Base-by-base conservation (phyloP, 1,284 basidiomycete genomes). In the Rhodotorula sp. region DNA sequence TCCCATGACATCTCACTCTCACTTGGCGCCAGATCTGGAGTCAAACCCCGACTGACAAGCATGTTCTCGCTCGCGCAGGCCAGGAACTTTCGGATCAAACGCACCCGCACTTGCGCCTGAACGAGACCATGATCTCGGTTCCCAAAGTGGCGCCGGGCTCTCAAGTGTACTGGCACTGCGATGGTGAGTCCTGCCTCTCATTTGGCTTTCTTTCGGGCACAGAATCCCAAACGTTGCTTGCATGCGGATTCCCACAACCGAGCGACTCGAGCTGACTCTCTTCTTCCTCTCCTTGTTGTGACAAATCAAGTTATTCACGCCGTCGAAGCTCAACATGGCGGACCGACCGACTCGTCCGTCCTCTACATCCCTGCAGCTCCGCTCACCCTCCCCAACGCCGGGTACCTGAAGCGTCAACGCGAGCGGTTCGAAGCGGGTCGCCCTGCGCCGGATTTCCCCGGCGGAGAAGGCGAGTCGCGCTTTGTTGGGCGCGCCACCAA, bases 281-380 rank as follows among this genome's bases (percentile, higher is more conserved):
- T n/a, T n/a, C n/a, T n/a, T n/a, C n/a, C n/a, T n/a, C n/a, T n/a
- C n/a, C n/a, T n/a, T n/a, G n/a, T n/a, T n/a, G n/a, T n/a, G n/a
- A n/a, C n/a, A n/a, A n/a, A n/a, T n/a, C n/a, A n/a, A n/a, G 54
- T 42, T 37, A 85, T 91, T 15, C 91, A 92, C 78, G 85, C 87
- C 0, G 90, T 92, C 45, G 90, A 92, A 78, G 71, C 78, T 7
- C 79, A 83, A 33, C 89, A 91, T 78, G 77, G 75, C 14, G 91
- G 91, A 0, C 74, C 77, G 18, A 82, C 81, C 6, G 88, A 91
- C 75, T 89, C 89, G 0, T 88, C 87, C 1, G 90, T 91, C 33
- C 78, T 93, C 68, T 93, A 92, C 79, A 91, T 91, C 68, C 91
- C 90, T 0, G 87, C 89, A 5, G 87, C 87, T 0, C 90, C 90